phyloP scores from a whole-genome alignment of 768 basidiomycete genomes.

The Dentipellis sp. region DNA sequence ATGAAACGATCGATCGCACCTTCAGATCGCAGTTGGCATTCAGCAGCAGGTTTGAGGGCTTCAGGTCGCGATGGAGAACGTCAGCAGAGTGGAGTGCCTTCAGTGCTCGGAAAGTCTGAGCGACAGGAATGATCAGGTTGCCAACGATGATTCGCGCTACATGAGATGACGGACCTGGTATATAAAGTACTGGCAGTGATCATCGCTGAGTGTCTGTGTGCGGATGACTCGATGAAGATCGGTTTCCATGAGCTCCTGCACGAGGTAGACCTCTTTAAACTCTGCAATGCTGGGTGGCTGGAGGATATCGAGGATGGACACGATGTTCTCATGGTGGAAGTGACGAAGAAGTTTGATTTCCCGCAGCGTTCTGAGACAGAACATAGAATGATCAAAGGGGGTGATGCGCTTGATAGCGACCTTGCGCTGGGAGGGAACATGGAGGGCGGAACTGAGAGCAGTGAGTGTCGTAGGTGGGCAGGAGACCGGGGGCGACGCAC shows the following conservation, averaged over 20 bases:
- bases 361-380: slow-evolving; percentile 82
- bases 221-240: slow-evolving; percentile 95
- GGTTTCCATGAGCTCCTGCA: slow-evolving; percentile 83
- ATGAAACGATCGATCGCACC: slow-evolving; percentile 30
- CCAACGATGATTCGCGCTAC: background rate
- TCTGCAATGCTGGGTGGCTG: slow-evolving; percentile 59
- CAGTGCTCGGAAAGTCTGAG: slow-evolving; percentile 77
- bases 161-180: slow-evolving; percentile 58
- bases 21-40: slow-evolving; percentile 97
- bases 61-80: slow-evolving; percentile 91
- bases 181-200: slow-evolving; percentile 95
- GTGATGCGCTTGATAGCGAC: slow-evolving; percentile 97
- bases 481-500: slow-evolving; percentile 15
- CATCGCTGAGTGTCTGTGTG: slow-evolving; percentile 89
- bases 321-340: slow-evolving; percentile 84
- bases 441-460: slow-evolving; percentile 58
- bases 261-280: slow-evolving; percentile 80
- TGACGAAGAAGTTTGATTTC: slow-evolving; percentile 93
- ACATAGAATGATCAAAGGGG: slow-evolving; percentile 94
- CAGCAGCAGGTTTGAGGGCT: slow-evolving; percentile 89
- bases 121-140: background rate
- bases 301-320: slow-evolving; percentile 91
- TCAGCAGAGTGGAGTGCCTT: slow-evolving; percentile 95
- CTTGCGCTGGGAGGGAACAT: slow-evolving; percentile 77
- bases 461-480: background rate